Evolutionary conservation across 140 eudicot genomes (phyloP).

Genomic region (Ambrosia hybrid): DNA sequence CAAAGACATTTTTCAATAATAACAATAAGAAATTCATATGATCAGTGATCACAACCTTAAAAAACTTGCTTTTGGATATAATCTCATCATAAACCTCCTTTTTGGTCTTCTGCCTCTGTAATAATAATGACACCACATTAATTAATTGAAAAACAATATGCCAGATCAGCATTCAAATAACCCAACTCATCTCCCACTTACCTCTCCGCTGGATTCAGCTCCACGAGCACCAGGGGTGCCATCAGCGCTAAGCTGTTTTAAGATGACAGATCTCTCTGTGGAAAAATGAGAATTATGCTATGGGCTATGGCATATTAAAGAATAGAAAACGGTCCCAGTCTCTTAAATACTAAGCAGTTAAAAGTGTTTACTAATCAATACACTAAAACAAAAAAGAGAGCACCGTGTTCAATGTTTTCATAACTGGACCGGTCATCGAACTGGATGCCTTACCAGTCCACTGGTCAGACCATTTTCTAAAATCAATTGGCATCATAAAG

Average conservation of each 20-base stretch:
- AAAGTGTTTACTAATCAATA: no score
- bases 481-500: no score
- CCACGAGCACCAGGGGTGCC: conserved; percentile 39
- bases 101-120: conserved; percentile 82
- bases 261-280: conserved; percentile 52
- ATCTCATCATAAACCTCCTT: conserved; percentile 90
- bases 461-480: no score
- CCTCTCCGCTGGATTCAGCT: conserved; percentile 50
- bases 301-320: background rate
- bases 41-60: conserved; percentile 59
- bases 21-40: conserved; percentile 5
- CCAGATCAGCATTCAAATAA: conserved; percentile 3
- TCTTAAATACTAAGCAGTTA: no score
- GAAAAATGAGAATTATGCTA: background rate
- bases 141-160: conserved; percentile 7
- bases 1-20: background rate
- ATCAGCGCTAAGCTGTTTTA: conserved; percentile 53
- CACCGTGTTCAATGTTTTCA: no score
- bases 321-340: no score
- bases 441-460: no score
- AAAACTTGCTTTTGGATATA: conserved; percentile 80
- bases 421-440: no score
- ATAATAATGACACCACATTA: conserved; percentile 21
- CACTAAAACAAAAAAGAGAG: no score
- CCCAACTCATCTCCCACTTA: conserved; percentile 48